Conservation (phyloP, 345 rosid species). For the Mangifera indica region DNA sequence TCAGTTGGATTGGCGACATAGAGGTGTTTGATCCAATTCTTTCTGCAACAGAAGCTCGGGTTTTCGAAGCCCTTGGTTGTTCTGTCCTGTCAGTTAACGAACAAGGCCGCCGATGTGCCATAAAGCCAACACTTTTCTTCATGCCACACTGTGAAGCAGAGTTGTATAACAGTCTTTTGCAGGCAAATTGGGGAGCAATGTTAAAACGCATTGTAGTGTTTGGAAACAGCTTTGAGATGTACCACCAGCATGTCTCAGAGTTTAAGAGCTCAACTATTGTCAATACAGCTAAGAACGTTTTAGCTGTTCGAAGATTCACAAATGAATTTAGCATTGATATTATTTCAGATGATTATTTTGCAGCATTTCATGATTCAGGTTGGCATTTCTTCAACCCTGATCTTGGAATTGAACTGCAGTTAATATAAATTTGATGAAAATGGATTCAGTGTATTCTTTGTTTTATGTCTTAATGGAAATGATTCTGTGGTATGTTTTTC, state of each 20-base stretch:
- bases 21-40: slow-evolving; percentile 86
- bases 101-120: slow-evolving; percentile 63
- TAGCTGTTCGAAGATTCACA: slow-evolving; percentile 45
- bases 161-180: slow-evolving; percentile 67
- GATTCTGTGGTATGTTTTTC: neutral
- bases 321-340: slow-evolving; percentile 49
- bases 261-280: slow-evolving; percentile 38
- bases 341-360: slow-evolving; percentile 63
- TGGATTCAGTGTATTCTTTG: slow-evolving; percentile 1
- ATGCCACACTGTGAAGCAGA: slow-evolving; percentile 93
- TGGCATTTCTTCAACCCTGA: slow-evolving; percentile 82
- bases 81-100: slow-evolving; percentile 67
- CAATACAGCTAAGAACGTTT: slow-evolving; percentile 41
- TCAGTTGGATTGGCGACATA: slow-evolving; percentile 66
- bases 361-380: slow-evolving; percentile 84
- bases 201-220: slow-evolving; percentile 55
- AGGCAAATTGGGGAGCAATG: slow-evolving; percentile 61
- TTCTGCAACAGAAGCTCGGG: slow-evolving; percentile 61
- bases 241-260: slow-evolving; percentile 43
- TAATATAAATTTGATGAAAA: slow-evolving; percentile 14
- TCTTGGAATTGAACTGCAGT: slow-evolving; percentile 40
- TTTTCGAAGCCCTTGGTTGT: slow-evolving; percentile 67
- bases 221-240: slow-evolving; percentile 78
- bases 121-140: slow-evolving; percentile 68
- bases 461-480: neutral